Percentiles rank a stretch among this genome's conserved stretches.
These are phyloP conservation scores for Fusarium illudens DNA, from an alignment of 2,329 filamentous ascomycete species.

Conservation along the genomic window DNA sequence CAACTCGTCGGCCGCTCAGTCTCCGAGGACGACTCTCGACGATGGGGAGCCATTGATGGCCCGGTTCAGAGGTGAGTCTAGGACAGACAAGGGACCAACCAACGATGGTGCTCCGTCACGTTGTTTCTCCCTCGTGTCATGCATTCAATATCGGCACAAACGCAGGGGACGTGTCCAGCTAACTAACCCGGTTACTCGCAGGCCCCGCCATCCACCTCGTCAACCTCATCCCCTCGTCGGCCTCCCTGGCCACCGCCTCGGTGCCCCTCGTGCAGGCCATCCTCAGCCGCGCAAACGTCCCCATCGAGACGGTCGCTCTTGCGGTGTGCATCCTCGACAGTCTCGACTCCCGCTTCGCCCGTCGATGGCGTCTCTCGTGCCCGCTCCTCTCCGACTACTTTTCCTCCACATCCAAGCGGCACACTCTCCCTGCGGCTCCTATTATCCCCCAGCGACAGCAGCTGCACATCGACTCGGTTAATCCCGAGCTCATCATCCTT, in stretches of 20 bases:
- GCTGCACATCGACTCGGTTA: conserved; percentile 68
- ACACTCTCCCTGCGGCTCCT: conserved; percentile 57
- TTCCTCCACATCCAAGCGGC: conserved; percentile 51
- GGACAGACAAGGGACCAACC: not conserved
- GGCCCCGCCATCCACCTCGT: conserved; percentile 72
- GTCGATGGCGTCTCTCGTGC: conserved; percentile 68
- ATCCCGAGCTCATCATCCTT: conserved; percentile 70
- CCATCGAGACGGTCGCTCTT: conserved; percentile 69
- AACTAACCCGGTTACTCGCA: conserved; percentile 44
- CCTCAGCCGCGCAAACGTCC: conserved; percentile 64
- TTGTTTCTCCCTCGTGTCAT: conserved; percentile 12
- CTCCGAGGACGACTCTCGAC: conserved; percentile 53
- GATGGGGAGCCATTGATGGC: conserved; percentile 55
- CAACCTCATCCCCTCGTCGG: conserved; percentile 70
- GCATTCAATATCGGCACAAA: not conserved
- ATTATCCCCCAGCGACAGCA: conserved; percentile 46
- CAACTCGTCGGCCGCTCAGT: conserved; percentile 54
- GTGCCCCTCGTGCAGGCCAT: conserved; percentile 68
- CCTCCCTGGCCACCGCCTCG: conserved; percentile 67
- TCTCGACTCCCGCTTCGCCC: conserved; percentile 68
- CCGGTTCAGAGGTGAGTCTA: conserved; percentile 49
- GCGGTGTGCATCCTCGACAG: conserved; percentile 74
- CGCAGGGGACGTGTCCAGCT: conserved; percentile 11
- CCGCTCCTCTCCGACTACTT: conserved; percentile 53
- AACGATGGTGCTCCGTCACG: conserved; percentile 4